Evolutionary conservation across 2,329 filamentous ascomycete species (phyloP), one percentile per base, ranked within the genome.

Genomic region (Nannizziopsis arthrosporioides): DNA sequence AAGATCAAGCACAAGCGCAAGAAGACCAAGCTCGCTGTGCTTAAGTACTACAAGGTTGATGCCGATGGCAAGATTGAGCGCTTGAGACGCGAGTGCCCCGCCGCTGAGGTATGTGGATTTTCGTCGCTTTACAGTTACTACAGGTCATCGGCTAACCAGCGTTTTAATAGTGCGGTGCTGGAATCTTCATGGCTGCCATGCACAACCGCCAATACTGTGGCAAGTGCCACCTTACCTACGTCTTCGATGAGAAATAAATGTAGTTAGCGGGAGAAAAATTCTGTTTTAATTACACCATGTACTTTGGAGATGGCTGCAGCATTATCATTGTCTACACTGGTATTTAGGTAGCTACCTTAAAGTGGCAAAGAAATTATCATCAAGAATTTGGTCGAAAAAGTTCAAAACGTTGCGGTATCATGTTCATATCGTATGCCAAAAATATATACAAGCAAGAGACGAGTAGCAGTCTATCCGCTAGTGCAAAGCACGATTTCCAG

Each of bases 1-100:
- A 98, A 98, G 88, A 98, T 98, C 85, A 98, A 98, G 92, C 92
- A 98, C 84, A 98, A 98, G 89, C 85, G 88, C 80, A 98, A 96
- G 88, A 98, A 98, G 90, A 94, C 85, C 82, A 98, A 98, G 85
- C 78, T 98, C 73, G 92, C 92, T 67, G 90, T 98, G 63, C 89
- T 98, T 74, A 98, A 98, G 84, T 98, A 98, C 86, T 98, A 98
- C 86, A 98, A 98, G 86, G 92, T 98, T 65, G 92, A 96, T 74
- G 87, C 85, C 65, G 92, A 98, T 68, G 92, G 93, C 75, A 96
- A 96, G 84, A 96, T 98, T 66, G 92, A 98, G 85, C 92, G 92
- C 69, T 84, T 98, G 61, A 82, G 93, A 71, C 82, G 92, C 74
- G 93, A 98, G 82, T 98, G 92, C 80, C 92, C 93, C 61, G 75